Conservation (phyloP, 2,329 filamentous ascomycete species). For the Phoma sp. region DNA sequence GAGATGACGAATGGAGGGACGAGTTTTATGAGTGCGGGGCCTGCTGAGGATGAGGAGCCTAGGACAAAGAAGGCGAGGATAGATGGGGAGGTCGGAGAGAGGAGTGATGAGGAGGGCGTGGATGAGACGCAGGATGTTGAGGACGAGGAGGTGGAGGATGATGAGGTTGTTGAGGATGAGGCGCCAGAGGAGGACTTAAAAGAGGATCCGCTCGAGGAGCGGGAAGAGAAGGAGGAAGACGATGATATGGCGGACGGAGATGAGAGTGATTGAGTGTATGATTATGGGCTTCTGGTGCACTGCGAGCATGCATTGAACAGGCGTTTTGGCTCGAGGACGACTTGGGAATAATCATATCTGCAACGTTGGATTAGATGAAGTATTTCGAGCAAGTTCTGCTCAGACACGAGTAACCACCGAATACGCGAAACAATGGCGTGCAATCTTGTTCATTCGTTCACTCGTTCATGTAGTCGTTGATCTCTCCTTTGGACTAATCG, state of each 20-base stretch:
- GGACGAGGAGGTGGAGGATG: constrained; percentile 59
- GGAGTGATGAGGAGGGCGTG: constrained; percentile 45
- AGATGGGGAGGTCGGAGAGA: constrained; percentile 44
- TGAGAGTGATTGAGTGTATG: constrained; percentile 44
- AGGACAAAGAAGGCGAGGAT: constrained; percentile 57
- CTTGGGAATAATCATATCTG: neutral
- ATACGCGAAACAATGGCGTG: neutral
- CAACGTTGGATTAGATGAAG: neutral
- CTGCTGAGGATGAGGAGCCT: constrained; percentile 47
- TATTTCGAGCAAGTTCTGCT: neutral
- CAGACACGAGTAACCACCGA: neutral
- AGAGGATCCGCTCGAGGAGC: constrained; percentile 52
- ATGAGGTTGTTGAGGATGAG: constrained; percentile 60
- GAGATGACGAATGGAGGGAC: constrained; percentile 25
- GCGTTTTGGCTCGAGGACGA: constrained; percentile 27
- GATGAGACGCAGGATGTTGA: constrained; percentile 52
- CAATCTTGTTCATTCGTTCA: neutral
- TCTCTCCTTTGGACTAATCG: neutral
- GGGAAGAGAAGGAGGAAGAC: constrained; percentile 52
- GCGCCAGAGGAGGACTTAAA: constrained; percentile 58
- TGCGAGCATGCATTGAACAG: constrained; percentile 31
- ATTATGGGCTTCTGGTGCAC: neutral
- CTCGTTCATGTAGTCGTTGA: neutral
- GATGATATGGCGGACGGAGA: constrained; percentile 64
- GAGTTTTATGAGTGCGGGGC: constrained; percentile 12